Evolutionary conservation across 108 stramenopile species (phyloP).

Genomic region (Skeletonema marinoi): DNA sequence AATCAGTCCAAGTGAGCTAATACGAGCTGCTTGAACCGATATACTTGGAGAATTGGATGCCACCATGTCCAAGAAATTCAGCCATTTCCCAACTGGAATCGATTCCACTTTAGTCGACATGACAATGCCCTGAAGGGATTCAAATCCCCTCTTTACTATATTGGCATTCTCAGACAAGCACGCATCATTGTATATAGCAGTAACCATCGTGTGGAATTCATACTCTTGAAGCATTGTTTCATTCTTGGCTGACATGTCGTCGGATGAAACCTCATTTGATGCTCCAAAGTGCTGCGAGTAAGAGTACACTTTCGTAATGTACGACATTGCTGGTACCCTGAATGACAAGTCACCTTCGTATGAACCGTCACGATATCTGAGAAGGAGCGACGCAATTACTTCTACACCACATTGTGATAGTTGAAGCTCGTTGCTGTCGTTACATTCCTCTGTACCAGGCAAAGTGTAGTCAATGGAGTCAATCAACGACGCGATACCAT

Average conservation of each 20-base stretch:
- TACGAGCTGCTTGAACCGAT: constrained; percentile 46
- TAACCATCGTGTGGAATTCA: constrained; percentile 65
- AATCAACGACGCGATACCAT: constrained; percentile 80
- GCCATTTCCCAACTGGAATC: constrained; percentile 72
- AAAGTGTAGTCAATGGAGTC: constrained; percentile 62
- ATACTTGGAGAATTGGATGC: constrained; percentile 56
- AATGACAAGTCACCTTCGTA: constrained; percentile 66
- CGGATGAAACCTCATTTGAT: background rate
- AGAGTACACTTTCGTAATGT: constrained; percentile 69
- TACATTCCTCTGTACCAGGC: constrained; percentile 25
- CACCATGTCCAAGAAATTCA: constrained; percentile 58
- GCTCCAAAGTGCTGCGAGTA: constrained; percentile 44
- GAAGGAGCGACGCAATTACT: constrained; percentile 58
- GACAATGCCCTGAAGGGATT: constrained; percentile 66
- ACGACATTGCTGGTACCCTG: constrained; percentile 71
- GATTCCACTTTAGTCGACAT: constrained; percentile 59
- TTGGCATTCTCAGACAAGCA: constrained; percentile 57
- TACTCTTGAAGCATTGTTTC: constrained; percentile 46
- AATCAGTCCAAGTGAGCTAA: constrained; percentile 60
- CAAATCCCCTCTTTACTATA: constrained; percentile 60
- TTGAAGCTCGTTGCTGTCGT: constrained; percentile 28
- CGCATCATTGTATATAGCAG: constrained; percentile 63
- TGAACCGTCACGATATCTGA: constrained; percentile 63
- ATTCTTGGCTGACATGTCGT: background rate
- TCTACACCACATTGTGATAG: constrained; percentile 55